These are phyloP conservation scores for Penicillium freii DNA, from an alignment of 2,329 filamentous ascomycete genomes.

Conservation along the genomic window DNA sequence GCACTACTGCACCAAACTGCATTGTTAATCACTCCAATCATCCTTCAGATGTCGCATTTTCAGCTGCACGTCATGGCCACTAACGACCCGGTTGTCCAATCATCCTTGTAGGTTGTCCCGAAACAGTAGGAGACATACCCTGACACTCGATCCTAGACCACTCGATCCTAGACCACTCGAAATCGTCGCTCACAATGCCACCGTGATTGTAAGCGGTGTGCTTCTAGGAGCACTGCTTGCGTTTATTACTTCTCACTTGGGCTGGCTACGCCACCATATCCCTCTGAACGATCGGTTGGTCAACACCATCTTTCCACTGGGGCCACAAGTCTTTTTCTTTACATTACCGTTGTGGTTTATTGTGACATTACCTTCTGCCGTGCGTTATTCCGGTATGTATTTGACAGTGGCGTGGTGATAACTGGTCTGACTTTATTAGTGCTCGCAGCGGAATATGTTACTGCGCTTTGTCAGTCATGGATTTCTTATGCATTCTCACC, in stretches of 20 bases:
- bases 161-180: neutral
- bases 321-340: neutral
- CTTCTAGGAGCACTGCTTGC: neutral
- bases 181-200: neutral
- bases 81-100: neutral
- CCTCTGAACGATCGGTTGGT: neutral
- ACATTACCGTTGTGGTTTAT: neutral
- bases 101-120: neutral
- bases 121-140: neutral
- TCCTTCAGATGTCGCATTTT: neutral
- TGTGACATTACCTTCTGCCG: neutral
- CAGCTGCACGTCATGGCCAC: conserved; percentile 10
- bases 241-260: neutral
- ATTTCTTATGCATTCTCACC: too few species aligned
- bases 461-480: neutral
- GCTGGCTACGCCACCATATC: neutral
- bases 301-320: neutral
- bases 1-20: neutral
- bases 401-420: neutral
- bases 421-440: neutral
- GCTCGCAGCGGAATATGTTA: neutral
- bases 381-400: neutral
- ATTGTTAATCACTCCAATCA: neutral
- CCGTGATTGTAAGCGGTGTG: conserved; percentile 9
- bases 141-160: neutral